Evolutionary conservation across 2,329 filamentous ascomycete genomes (phyloP).

Genomic region (Knoxdaviesia capensis): DNA sequence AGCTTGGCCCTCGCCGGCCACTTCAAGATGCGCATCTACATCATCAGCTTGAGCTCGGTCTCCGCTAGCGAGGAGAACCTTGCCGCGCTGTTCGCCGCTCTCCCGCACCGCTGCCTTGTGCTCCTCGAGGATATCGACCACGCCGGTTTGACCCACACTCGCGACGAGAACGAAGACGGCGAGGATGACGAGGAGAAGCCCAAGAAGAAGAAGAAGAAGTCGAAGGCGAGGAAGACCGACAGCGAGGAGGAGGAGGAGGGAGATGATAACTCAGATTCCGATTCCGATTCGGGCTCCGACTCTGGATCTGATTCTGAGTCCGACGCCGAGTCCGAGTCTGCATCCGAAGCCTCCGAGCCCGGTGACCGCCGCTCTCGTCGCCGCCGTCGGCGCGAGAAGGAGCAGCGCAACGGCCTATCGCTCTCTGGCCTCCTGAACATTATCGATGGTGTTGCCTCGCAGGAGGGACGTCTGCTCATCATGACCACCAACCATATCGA

Average conservation of each 20-base stretch:
- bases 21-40: conserved; percentile 52
- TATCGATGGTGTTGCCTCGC: conserved; percentile 51
- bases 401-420: conserved; percentile 25
- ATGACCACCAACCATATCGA: conserved; percentile 48
- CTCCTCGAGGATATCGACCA: conserved; percentile 61
- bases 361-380: no score
- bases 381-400: no score
- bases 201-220: conserved; percentile 3
- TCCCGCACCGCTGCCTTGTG: conserved; percentile 51
- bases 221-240: conserved; percentile 12
- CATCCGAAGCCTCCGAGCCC: no score
- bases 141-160: conserved; percentile 45
- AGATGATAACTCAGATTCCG: background rate
- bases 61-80: conserved; percentile 46
- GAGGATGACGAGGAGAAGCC: conserved; percentile 7
- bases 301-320: background rate
- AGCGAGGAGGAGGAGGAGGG: conserved; percentile 8
- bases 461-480: conserved; percentile 41
- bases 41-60: conserved; percentile 44
- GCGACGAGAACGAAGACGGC: conserved; percentile 14
- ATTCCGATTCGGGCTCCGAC: background rate
- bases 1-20: conserved; percentile 50
- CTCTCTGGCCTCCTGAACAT: conserved; percentile 65
- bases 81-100: conserved; percentile 39
- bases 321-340: no score